Evolutionary conservation across 2,329 filamentous ascomycete species (phyloP).

Genomic region (Alternaria panax): DNA sequence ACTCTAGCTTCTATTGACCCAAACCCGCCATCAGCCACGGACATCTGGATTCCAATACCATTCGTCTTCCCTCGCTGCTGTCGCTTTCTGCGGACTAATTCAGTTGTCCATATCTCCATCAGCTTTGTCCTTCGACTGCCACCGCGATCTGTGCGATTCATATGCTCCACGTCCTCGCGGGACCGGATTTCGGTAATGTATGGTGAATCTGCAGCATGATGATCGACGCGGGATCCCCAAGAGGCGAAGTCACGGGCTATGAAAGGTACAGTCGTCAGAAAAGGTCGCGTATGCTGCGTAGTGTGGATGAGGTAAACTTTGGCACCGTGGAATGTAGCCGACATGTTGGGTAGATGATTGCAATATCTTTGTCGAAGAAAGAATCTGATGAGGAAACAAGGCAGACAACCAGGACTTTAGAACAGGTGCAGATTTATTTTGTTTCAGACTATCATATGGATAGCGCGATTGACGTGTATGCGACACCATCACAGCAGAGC

Average conservation of each 20-base stretch:
- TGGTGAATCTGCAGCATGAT: constrained; percentile 14
- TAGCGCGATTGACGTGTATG: neutral
- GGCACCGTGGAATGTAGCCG: neutral
- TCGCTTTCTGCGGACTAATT: constrained; percentile 16
- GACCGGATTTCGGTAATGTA: constrained; percentile 23
- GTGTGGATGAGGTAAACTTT: constrained; percentile 22
- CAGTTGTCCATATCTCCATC: constrained; percentile 29
- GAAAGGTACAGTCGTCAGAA: constrained; percentile 23
- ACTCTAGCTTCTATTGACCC: neutral
- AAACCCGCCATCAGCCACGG: neutral
- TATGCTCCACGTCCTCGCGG: constrained; percentile 15
- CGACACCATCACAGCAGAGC: neutral
- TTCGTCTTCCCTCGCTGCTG: neutral
- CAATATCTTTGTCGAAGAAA: neutral
- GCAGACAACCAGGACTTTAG: neutral
- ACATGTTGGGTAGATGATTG: neutral
- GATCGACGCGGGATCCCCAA: constrained; percentile 25
- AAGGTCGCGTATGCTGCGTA: constrained; percentile 11
- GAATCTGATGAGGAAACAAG: neutral
- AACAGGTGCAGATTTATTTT: neutral
- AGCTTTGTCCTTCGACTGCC: constrained; percentile 16
- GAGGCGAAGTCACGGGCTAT: constrained; percentile 25
- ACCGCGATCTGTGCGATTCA: constrained; percentile 7
- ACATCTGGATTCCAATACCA: neutral
- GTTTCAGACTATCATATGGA: neutral